phyloP scores from a whole-genome alignment of 345 rosid genomes.

The Isatis tinctoria region DNA sequence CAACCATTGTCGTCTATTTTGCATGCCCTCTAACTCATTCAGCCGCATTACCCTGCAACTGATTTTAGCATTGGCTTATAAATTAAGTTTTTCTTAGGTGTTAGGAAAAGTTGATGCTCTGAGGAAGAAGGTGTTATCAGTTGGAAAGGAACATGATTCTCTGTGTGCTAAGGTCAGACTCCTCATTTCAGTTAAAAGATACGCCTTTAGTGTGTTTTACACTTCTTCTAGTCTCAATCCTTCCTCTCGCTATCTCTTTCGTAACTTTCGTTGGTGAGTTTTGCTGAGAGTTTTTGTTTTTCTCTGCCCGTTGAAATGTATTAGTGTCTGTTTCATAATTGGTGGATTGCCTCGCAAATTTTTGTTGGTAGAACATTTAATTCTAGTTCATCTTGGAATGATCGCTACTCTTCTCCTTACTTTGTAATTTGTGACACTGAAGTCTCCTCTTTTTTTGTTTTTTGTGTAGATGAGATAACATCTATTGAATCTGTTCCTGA shows the following conservation, averaged over 20 bases:
- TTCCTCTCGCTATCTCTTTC: constrained; percentile 21
- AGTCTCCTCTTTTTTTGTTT: neutral
- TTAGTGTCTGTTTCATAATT: neutral
- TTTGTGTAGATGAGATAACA: constrained; percentile 35
- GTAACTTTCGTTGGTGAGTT: constrained; percentile 30
- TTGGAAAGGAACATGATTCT: constrained; percentile 90
- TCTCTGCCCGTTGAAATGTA: neutral
- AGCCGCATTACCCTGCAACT: neutral
- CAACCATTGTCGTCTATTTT: too few relatives aligned
- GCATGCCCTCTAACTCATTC: neutral
- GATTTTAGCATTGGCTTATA: constrained; percentile 7
- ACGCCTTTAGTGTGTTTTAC: neutral
- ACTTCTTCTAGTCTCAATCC: constrained; percentile 8
- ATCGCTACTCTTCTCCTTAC: neutral
- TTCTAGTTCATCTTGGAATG: neutral
- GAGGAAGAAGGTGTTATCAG: constrained; percentile 72
- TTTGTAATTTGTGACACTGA: too few relatives aligned
- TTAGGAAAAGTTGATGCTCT: constrained; percentile 65
- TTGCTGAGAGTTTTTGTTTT: neutral
- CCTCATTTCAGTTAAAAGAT: too few relatives aligned
- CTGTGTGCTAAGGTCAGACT: neutral
- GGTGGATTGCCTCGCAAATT: neutral
- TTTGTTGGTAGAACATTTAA: neutral
- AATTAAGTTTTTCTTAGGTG: constrained; percentile 41
- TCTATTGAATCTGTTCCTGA: constrained; percentile 92